Conservation (phyloP, 2,329 filamentous ascomycete species). For the Tolypocladium nubicola region DNA sequence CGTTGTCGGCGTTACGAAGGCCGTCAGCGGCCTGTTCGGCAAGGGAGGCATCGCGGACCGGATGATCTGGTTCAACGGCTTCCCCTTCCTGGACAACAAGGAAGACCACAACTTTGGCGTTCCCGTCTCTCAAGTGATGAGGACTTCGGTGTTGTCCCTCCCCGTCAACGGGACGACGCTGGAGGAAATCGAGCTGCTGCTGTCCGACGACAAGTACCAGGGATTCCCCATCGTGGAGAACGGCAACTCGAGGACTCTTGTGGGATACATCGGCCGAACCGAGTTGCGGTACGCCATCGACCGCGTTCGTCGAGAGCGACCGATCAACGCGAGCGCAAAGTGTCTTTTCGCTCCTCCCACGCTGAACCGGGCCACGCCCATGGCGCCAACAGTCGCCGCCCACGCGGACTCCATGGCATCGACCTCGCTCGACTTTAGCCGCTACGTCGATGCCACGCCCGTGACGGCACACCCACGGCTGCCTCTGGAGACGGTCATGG, state of each 20-base stretch:
- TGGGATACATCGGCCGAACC: constrained; percentile 88
- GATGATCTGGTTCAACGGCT: constrained; percentile 98
- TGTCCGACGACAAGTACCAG: constrained; percentile 73
- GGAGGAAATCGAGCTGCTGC: constrained; percentile 63
- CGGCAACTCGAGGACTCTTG: constrained; percentile 54
- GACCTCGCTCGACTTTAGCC: constrained; percentile 64
- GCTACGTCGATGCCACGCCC: constrained; percentile 82
- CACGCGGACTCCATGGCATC: constrained; percentile 45
- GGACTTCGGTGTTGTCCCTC: constrained; percentile 60
- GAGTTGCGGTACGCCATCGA: constrained; percentile 88
- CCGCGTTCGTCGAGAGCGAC: constrained; percentile 59
- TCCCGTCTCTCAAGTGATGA: constrained; percentile 86
- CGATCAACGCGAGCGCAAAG: constrained; percentile 50
- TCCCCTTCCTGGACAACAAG: constrained; percentile 94
- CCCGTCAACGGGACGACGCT: constrained; percentile 66
- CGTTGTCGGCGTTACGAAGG: constrained; percentile 93
- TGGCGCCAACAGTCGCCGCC: constrained; percentile 41
- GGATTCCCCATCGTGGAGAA: constrained; percentile 89
- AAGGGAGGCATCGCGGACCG: constrained; percentile 94
- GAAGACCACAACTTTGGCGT: constrained; percentile 96
- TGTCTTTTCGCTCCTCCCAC: constrained; percentile 57
- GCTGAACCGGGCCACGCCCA: constrained; percentile 20
- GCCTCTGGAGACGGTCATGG: constrained; percentile 94
- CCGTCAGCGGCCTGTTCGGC: constrained; percentile 81
- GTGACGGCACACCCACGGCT: constrained; percentile 85